Percentiles rank a stretch among this genome's conserved stretches.
Conservation (phyloP, 1,139 yeast genomes). For the Blastobotrys proliferans region DNA sequence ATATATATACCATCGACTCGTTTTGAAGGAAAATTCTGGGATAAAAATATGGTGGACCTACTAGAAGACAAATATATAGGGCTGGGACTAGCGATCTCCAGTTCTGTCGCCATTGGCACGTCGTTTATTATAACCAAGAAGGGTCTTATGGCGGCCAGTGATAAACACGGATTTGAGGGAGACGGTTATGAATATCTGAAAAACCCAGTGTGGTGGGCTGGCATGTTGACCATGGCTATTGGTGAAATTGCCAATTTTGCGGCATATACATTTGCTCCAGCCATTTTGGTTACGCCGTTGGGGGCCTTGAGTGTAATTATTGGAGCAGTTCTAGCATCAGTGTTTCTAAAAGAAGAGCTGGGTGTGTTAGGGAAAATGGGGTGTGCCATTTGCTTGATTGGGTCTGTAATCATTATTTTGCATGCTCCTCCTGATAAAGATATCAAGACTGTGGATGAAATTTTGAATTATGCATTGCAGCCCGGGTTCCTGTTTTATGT, state of each 20-base stretch:
- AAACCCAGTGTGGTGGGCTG: conserved; percentile 95
- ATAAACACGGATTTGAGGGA: conserved; percentile 54
- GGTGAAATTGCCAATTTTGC: conserved; percentile 94
- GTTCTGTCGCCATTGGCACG: conserved; percentile 86
- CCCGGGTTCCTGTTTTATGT: conserved; percentile 78
- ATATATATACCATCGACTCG: background rate
- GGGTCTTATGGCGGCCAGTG: conserved; percentile 72
- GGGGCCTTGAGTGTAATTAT: conserved; percentile 89
- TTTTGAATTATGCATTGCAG: conserved; percentile 69
- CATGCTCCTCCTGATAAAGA: conserved; percentile 96
- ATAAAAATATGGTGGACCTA: conserved; percentile 9
- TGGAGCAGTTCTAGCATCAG: conserved; percentile 81
- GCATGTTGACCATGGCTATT: conserved; percentile 84
- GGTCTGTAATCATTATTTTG: conserved; percentile 82
- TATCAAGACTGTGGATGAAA: conserved; percentile 83
- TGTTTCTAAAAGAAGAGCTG: conserved; percentile 78
- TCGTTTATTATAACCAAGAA: conserved; percentile 86
- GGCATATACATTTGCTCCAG: conserved; percentile 94
- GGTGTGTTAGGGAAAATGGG: conserved; percentile 93
- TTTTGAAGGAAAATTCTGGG: background rate
- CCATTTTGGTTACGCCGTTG: conserved; percentile 84
- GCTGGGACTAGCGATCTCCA: conserved; percentile 79
- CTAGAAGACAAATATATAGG: conserved; percentile 84
- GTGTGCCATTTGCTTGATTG: conserved; percentile 84
- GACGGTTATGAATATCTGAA: conserved; percentile 64